Evolutionary conservation across 1,139 yeast genomes (phyloP).

Genomic region (Candida mesenterica): DNA sequence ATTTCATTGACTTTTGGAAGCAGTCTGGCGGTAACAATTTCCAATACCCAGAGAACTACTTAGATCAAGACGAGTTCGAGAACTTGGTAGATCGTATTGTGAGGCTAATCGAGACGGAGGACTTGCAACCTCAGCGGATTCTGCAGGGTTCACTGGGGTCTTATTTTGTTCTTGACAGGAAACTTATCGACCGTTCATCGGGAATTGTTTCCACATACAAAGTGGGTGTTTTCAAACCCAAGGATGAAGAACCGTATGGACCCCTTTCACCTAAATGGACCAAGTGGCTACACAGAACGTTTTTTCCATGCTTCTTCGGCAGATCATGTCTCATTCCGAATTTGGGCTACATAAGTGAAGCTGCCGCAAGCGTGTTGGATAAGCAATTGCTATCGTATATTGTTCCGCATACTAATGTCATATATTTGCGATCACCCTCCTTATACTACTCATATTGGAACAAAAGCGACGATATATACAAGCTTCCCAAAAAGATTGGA

Average conservation of each 20-base stretch:
- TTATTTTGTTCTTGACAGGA: conserved; percentile 50
- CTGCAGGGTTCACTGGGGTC: conserved; percentile 72
- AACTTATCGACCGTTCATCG: conserved; percentile 13
- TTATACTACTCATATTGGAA: conserved; percentile 60
- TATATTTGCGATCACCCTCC: conserved; percentile 49
- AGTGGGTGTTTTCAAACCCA: conserved; percentile 72
- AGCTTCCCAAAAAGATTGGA: conserved; percentile 54
- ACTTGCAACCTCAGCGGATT: conserved; percentile 49
- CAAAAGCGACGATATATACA: conserved; percentile 22
- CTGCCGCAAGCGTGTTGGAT: conserved; percentile 68
- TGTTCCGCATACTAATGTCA: conserved; percentile 67
- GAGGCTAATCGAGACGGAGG: conserved; percentile 39
- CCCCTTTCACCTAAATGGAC: conserved; percentile 80
- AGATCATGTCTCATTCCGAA: conserved; percentile 72
- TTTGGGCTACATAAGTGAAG: conserved; percentile 69
- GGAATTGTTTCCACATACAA: conserved; percentile 13
- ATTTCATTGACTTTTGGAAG: conserved; percentile 17
- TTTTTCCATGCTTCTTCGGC: conserved; percentile 78
- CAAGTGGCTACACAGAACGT: conserved; percentile 73
- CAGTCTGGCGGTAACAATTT: conserved; percentile 7
- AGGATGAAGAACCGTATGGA: conserved; percentile 81
- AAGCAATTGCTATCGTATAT: conserved; percentile 55
- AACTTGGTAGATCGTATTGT: conserved; percentile 37
- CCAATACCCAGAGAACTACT: conserved; percentile 26
- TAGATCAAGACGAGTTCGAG: conserved; percentile 31